These are phyloP conservation scores for Aspergillus sp. DNA, from an alignment of 2,329 filamentous ascomycete genomes.

Conservation along the genomic window DNA sequence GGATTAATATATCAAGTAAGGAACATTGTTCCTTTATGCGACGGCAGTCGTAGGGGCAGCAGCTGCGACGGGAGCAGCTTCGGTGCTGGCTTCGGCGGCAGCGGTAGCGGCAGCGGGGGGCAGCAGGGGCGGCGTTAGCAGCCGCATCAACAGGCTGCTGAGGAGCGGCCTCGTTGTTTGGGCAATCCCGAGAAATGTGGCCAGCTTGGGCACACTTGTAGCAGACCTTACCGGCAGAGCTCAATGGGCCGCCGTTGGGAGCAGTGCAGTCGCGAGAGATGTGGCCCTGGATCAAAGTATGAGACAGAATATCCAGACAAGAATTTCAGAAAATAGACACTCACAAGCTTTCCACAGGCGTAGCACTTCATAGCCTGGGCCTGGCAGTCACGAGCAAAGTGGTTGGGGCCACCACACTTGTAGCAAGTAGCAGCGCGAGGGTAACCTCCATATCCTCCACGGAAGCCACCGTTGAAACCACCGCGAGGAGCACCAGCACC, in stretches of 20 bases:
- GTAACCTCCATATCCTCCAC: slow-evolving; percentile 65
- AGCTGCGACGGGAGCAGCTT: slow-evolving; percentile 25
- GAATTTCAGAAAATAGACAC: slow-evolving; percentile 10
- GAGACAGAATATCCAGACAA: not conserved
- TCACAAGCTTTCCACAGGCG: slow-evolving; percentile 79
- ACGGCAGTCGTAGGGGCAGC: slow-evolving; percentile 40
- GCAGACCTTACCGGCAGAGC: slow-evolving; percentile 96
- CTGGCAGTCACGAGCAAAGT: slow-evolving; percentile 97
- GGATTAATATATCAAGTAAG: slow-evolving; percentile 10
- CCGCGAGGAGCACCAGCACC: slow-evolving; percentile 64
- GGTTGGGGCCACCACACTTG: slow-evolving; percentile 81
- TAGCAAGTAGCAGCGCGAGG: slow-evolving; percentile 61
- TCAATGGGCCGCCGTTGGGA: slow-evolving; percentile 90
- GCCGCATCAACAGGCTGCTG: slow-evolving; percentile 30
- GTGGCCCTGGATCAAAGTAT: slow-evolving; percentile 53
- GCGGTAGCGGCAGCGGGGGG: slow-evolving; percentile 19
- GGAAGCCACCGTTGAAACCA: slow-evolving; percentile 56
- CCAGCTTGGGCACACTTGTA: slow-evolving; percentile 95
- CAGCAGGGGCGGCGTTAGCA: slow-evolving; percentile 30
- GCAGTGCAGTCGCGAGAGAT: slow-evolving; percentile 94
- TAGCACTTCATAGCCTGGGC: slow-evolving; percentile 99
- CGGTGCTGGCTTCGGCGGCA: slow-evolving; percentile 36
- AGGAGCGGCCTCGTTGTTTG: slow-evolving; percentile 58
- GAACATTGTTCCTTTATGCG: slow-evolving; percentile 29
- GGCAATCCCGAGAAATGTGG: slow-evolving; percentile 94